These are phyloP conservation scores for Mucor mucedo DNA, from an alignment of 371 early-diverging fungal genomes.

Conservation along the genomic window DNA sequence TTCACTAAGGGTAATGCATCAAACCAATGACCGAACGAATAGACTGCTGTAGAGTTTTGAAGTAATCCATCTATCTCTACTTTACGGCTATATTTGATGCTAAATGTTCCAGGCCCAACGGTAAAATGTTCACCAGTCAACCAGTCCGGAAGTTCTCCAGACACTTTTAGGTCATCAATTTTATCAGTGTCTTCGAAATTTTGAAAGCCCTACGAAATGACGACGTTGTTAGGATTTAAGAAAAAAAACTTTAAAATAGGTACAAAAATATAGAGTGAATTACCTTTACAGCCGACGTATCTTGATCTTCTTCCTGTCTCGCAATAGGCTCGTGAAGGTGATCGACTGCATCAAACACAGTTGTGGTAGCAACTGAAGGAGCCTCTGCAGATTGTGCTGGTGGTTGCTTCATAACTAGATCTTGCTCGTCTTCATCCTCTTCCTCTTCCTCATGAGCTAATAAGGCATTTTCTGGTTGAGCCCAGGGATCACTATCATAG, in stretches of 20 bases:
- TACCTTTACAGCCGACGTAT: slow-evolving; percentile 27
- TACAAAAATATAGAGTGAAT: background rate
- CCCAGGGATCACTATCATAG: slow-evolving; percentile 19
- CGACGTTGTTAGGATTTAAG: background rate
- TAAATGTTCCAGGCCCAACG: slow-evolving; percentile 66
- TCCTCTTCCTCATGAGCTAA: background rate
- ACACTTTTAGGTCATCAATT: slow-evolving; percentile 45
- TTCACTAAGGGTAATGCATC: slow-evolving; percentile 69
- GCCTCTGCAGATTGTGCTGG: background rate
- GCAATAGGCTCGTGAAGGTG: background rate
- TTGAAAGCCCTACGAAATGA: slow-evolving; percentile 45
- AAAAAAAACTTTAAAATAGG: background rate
- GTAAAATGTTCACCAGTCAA: slow-evolving; percentile 67
- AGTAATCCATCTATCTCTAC: slow-evolving; percentile 61
- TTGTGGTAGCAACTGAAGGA: slow-evolving; percentile 9
- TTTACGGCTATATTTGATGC: slow-evolving; percentile 66
- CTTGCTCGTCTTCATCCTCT: background rate
- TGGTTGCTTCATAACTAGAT: background rate
- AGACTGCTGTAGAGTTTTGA: slow-evolving; percentile 62
- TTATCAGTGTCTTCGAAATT: slow-evolving; percentile 45
- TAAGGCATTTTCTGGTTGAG: slow-evolving; percentile 16
- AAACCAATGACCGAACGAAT: slow-evolving; percentile 74
- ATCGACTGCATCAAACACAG: background rate
- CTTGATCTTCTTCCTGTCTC: background rate
- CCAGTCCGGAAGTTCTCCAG: slow-evolving; percentile 67